Percentiles rank a stretch among this genome's conserved stretches.
phyloP scores from a whole-genome alignment of 768 basidiomycete genomes.

The Harrya chromipes region DNA sequence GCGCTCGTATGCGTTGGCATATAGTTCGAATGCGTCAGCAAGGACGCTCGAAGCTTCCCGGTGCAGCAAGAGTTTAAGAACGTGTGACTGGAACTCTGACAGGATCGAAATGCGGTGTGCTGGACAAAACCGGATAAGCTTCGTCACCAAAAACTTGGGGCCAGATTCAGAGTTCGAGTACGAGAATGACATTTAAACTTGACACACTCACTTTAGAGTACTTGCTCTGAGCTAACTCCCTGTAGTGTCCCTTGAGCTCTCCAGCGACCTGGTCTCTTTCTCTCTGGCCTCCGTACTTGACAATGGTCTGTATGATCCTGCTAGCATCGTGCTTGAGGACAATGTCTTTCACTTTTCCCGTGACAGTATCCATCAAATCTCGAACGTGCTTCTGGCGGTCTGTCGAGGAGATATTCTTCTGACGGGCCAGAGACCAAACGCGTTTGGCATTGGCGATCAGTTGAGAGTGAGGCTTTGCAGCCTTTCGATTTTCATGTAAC shows the following conservation, averaged over 20 bases:
- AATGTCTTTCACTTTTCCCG: slow-evolving; percentile 81
- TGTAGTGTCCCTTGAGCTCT: slow-evolving; percentile 81
- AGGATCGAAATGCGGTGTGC: slow-evolving; percentile 73
- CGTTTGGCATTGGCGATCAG: slow-evolving; percentile 70
- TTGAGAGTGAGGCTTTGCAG: slow-evolving; percentile 73
- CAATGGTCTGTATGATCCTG: slow-evolving; percentile 75
- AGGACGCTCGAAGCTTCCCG: slow-evolving; percentile 80
- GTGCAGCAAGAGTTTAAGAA: slow-evolving; percentile 78
- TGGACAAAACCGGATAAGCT: slow-evolving; percentile 75
- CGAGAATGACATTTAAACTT: not conserved
- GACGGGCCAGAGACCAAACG: slow-evolving; percentile 72
- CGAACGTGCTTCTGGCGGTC: slow-evolving; percentile 75
- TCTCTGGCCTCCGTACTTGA: slow-evolving; percentile 72
- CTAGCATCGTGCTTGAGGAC: slow-evolving; percentile 92
- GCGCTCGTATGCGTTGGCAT: slow-evolving; percentile 82
- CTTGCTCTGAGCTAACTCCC: slow-evolving; percentile 76
- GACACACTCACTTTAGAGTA: slow-evolving; percentile 73
- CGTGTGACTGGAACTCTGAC: slow-evolving; percentile 70
- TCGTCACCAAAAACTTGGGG: slow-evolving; percentile 70
- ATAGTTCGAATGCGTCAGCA: slow-evolving; percentile 86
- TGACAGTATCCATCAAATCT: slow-evolving; percentile 71
- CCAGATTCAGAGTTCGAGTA: not conserved
- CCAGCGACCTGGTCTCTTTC: slow-evolving; percentile 78
- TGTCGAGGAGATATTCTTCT: slow-evolving; percentile 63
- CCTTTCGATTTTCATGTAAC: slow-evolving; percentile 65